Conservation (phyloP, 78 protist genomes). For the Monosiga brevicollis region DNA sequence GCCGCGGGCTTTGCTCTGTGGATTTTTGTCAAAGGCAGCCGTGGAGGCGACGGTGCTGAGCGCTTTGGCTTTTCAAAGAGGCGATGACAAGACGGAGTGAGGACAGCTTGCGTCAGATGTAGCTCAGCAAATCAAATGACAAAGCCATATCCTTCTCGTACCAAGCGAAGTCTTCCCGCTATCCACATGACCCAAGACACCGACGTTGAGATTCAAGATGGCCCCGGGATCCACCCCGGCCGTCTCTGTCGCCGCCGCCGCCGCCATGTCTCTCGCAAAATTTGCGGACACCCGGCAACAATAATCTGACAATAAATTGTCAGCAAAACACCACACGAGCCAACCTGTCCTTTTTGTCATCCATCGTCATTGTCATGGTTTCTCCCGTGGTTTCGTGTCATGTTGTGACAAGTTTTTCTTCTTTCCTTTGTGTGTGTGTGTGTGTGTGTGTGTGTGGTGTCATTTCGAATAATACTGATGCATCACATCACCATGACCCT, state of each 20-base stretch:
- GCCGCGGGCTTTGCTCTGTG: conserved; percentile 85
- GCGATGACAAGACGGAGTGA: background rate
- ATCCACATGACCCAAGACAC: conserved; percentile 95
- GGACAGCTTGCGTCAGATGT: background rate
- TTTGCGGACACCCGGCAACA: background rate
- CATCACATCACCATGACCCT: background rate
- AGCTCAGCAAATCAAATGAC: background rate
- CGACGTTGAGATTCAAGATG: conserved; percentile 74
- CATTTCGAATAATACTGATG: background rate
- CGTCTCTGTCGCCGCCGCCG: background rate
- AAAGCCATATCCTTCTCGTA: background rate
- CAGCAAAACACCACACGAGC: background rate
- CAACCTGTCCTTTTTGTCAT: background rate
- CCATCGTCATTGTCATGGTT: background rate
- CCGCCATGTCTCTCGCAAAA: background rate
- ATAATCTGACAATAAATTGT: background rate
- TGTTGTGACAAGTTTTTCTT: background rate
- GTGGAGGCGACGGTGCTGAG: conserved; percentile 75
- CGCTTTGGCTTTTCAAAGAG: conserved; percentile 29
- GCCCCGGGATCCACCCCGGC: background rate
- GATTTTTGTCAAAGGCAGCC: conserved; percentile 86
- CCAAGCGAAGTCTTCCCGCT: conserved; percentile 86
- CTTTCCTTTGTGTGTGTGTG: background rate
- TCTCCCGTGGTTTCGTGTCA: too few relatives aligned
- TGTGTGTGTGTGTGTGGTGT: background rate